A percentile compares a stretch with the other conserved stretches of the same genome.
phyloP scores from a whole-genome alignment of 345 rosid species.

The Camelina sativa region DNA sequence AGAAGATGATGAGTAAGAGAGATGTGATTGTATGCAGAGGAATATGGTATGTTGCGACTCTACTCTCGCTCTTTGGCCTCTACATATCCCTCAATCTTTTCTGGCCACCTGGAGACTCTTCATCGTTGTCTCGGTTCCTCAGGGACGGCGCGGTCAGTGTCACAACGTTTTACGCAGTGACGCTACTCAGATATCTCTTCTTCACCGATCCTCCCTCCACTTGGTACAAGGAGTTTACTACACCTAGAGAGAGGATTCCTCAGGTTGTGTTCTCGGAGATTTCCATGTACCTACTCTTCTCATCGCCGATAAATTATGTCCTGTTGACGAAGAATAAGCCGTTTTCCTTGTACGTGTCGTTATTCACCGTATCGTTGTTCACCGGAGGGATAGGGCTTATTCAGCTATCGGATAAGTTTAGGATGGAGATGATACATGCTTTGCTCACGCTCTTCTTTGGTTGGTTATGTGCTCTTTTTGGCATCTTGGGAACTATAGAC shows the following conservation, averaged over 20 bases:
- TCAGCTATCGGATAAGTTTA: constrained; percentile 10
- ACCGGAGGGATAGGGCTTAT: constrained; percentile 13
- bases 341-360: not conserved
- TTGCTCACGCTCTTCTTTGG: not conserved
- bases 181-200: not conserved
- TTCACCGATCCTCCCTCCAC: constrained; percentile 9
- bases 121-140: constrained; percentile 17
- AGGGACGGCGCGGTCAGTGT: constrained; percentile 30
- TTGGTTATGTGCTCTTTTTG: not conserved
- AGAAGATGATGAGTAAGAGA: not conserved
- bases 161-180: constrained; percentile 27
- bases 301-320: too few species aligned
- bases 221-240: not conserved
- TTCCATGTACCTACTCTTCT: not conserved
- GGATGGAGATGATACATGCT: constrained; percentile 1
- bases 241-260: not conserved
- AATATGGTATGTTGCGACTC: constrained; percentile 21
- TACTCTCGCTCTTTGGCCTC: constrained; percentile 32
- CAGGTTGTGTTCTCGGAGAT: not conserved
- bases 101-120: not conserved
- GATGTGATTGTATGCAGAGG: constrained; percentile 18
- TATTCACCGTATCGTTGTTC: constrained; percentile 9
- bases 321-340: too few species aligned
- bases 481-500: not conserved
- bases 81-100: constrained; percentile 26